A percentile compares a stretch with the other conserved stretches of the same genome.
phyloP scores from a whole-genome alignment of 768 basidiomycete genomes.

The Podaxis sp. region DNA sequence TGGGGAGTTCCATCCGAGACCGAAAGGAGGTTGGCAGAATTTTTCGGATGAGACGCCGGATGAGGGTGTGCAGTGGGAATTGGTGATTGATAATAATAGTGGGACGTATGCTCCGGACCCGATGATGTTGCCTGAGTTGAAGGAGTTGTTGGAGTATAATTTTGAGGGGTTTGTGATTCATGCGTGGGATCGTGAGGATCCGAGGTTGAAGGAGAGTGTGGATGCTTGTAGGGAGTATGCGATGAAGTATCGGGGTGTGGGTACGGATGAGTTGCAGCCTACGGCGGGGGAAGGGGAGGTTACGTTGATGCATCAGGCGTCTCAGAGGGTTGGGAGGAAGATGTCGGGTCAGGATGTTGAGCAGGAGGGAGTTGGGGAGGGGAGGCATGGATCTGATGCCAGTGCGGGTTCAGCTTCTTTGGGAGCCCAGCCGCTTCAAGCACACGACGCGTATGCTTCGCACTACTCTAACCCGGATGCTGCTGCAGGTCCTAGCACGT shows the following conservation, averaged over 20 bases:
- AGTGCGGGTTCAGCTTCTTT: not conserved
- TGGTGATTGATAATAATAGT: slow-evolving; percentile 83
- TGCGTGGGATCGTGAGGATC: slow-evolving; percentile 53
- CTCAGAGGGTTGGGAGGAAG: not conserved
- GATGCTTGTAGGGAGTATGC: slow-evolving; percentile 70
- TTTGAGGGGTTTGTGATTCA: slow-evolving; percentile 60
- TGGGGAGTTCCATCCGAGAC: slow-evolving; percentile 78
- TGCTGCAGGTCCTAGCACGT: not conserved
- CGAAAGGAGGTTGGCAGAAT: slow-evolving; percentile 59
- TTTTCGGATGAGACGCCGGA: slow-evolving; percentile 56
- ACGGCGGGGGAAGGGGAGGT: slow-evolving; percentile 51
- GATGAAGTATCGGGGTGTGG: slow-evolving; percentile 52
- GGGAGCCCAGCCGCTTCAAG: not conserved
- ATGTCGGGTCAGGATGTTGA: not conserved
- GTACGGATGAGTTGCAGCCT: slow-evolving; percentile 59
- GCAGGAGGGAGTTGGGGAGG: not conserved
- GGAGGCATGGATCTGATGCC: not conserved
- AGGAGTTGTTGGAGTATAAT: slow-evolving; percentile 65
- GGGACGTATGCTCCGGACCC: slow-evolving; percentile 81
- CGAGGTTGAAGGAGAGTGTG: slow-evolving; percentile 49
- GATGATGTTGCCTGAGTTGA: slow-evolving; percentile 53
- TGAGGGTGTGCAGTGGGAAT: slow-evolving; percentile 64
- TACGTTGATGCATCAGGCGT: slow-evolving; percentile 36
- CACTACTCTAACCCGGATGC: not conserved
- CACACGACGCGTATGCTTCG: not conserved